Conservation (phyloP, 306 rosid species). For the Begonia peltatifolia region DNA sequence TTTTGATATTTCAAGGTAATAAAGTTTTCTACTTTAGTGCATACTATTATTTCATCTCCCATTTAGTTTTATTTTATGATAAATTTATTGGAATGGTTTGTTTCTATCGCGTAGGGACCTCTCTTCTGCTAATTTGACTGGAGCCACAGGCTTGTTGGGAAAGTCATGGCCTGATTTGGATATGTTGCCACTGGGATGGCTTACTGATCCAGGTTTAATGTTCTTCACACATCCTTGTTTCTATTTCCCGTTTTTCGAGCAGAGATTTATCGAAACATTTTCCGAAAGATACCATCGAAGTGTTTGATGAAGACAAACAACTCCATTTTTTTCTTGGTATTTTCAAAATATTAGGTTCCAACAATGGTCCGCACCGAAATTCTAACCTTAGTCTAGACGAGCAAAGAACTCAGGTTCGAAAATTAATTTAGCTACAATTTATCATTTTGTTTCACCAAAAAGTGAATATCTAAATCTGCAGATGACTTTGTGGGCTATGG, state of each 20-base stretch:
- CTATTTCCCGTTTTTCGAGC: neutral
- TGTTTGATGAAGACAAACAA: neutral
- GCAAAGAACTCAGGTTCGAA: conserved; percentile 70
- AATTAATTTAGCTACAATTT: too few relatives aligned
- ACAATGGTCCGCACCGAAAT: conserved; percentile 71
- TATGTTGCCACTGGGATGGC: conserved; percentile 97
- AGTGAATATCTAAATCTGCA: conserved; percentile 11
- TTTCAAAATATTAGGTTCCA: conserved; percentile 32
- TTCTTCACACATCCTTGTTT: conserved; percentile 1
- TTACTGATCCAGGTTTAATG: conserved; percentile 56
- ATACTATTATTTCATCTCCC: conserved; percentile 4
- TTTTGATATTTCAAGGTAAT: conserved; percentile 66
- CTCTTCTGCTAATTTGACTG: conserved; percentile 58
- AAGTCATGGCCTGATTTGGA: conserved; percentile 99
- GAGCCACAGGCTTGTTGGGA: conserved; percentile 60
- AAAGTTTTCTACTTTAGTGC: conserved; percentile 7
- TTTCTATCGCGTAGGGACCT: conserved; percentile 44
- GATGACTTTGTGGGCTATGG: conserved; percentile 86
- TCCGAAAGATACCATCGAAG: neutral
- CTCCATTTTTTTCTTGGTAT: neutral
- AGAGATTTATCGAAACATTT: too few relatives aligned
- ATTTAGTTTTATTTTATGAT: conserved; percentile 4
- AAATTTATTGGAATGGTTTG: conserved; percentile 1
- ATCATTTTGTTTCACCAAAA: too few relatives aligned
- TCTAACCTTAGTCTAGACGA: conserved; percentile 38